Conservation (phyloP, 805 yeast species). For the Candida schatavii region DNA sequence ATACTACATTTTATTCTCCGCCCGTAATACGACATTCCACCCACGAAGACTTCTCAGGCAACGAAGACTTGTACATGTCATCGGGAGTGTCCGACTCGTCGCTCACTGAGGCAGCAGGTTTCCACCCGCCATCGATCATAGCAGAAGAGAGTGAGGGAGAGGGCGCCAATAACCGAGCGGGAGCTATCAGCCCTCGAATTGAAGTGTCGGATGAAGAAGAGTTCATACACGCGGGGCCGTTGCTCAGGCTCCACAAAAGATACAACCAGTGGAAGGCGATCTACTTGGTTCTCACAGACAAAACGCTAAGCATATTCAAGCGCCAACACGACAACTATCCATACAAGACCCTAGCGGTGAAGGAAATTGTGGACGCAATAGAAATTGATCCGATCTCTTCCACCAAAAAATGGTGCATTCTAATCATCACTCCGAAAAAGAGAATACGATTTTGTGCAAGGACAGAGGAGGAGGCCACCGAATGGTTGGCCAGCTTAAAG, state of each 20-base stretch:
- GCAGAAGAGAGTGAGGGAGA: slow-evolving; percentile 6
- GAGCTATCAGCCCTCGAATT: background rate
- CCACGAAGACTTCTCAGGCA: slow-evolving; percentile 8
- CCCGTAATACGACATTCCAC: background rate
- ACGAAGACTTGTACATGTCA: slow-evolving; percentile 8
- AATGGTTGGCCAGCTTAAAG: slow-evolving; percentile 49
- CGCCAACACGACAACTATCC: slow-evolving; percentile 16
- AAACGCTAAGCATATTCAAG: slow-evolving; percentile 40
- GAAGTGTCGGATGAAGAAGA: slow-evolving; percentile 9
- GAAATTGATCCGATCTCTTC: slow-evolving; percentile 48
- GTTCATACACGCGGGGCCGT: slow-evolving; percentile 37
- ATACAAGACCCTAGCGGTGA: slow-evolving; percentile 25
- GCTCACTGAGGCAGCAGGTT: background rate
- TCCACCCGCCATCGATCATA: background rate
- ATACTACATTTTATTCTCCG: background rate
- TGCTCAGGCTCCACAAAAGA: slow-evolving; percentile 38
- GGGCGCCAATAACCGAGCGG: no score
- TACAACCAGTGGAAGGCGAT: slow-evolving; percentile 49
- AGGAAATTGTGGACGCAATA: slow-evolving; percentile 44
- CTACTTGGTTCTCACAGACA: slow-evolving; percentile 43
- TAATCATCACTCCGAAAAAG: slow-evolving; percentile 46
- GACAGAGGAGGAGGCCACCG: slow-evolving; percentile 44
- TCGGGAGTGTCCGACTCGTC: slow-evolving; percentile 11
- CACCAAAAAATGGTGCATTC: slow-evolving; percentile 43
- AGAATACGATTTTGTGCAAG: slow-evolving; percentile 43